phyloP scores from a whole-genome alignment of 495 filamentous ascomycete genomes.

The Aspergillus homomorphus region DNA sequence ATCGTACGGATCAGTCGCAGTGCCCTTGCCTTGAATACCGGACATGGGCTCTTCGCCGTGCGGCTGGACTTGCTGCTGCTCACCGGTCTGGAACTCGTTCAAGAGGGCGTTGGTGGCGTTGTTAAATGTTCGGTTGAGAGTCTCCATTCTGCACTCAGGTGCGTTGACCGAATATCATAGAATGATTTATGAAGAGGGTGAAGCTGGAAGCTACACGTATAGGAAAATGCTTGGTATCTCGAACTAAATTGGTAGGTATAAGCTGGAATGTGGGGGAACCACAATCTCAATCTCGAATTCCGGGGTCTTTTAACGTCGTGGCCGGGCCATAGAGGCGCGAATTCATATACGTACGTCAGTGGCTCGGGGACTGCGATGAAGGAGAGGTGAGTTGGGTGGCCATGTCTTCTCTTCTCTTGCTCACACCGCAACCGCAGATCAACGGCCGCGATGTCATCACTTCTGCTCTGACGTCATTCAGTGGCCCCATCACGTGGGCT shows the following conservation, averaged over 20 bases:
- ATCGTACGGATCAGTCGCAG: constrained; percentile 41
- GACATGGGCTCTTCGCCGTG: constrained; percentile 42
- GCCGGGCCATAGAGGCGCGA: too few species aligned
- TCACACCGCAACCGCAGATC: too few species aligned
- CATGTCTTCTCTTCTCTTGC: too few species aligned
- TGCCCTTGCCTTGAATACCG: constrained; percentile 40
- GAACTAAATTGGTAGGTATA: too few species aligned
- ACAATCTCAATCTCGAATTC: too few species aligned
- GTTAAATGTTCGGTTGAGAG: constrained; percentile 34
- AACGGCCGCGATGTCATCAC: constrained; percentile 14
- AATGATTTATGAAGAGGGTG: too few species aligned
- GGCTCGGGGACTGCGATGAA: neutral
- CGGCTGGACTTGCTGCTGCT: constrained; percentile 13
- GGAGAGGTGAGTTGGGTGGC: too few species aligned
- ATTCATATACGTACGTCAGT: constrained; percentile 13
- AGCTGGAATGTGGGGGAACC: too few species aligned
- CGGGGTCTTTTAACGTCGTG: too few species aligned
- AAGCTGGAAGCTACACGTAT: too few species aligned
- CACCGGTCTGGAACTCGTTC: constrained; percentile 22
- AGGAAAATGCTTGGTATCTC: too few species aligned
- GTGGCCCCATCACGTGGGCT: constrained; percentile 24
- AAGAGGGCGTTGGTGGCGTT: constrained; percentile 36
- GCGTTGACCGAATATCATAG: too few species aligned
- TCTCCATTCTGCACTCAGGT: constrained; percentile 36
- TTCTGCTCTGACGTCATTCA: constrained; percentile 22